Evolutionary conservation across 75 land plant species (phyloP).

Genomic region (Picea glauca): DNA sequence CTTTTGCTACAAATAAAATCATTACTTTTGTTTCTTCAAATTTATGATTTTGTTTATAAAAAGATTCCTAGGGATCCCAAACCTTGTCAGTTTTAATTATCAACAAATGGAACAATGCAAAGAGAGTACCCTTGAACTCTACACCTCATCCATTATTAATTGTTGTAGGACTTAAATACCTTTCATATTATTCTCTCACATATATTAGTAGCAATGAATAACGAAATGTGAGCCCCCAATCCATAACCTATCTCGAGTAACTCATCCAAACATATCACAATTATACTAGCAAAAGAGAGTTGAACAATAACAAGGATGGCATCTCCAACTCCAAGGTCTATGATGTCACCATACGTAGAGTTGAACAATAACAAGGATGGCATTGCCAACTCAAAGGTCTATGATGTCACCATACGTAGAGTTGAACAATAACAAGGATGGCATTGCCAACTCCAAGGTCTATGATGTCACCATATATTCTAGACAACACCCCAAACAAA

Average conservation of each 20-base stretch:
- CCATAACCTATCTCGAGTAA: slow-evolving; percentile 90
- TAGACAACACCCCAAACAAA: too few relatives aligned
- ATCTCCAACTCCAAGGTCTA: slow-evolving; percentile 79
- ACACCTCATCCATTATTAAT: slow-evolving; percentile 67
- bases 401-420: too few relatives aligned
- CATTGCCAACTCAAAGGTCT: too few relatives aligned
- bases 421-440: too few relatives aligned
- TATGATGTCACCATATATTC: slow-evolving; percentile 80
- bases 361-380: too few relatives aligned
- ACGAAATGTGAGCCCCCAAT: slow-evolving; percentile 78
- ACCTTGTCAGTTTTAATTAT: slow-evolving; percentile 62
- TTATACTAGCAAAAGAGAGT: slow-evolving; percentile 76
- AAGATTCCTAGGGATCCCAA: slow-evolving; percentile 56
- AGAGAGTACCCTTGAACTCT: slow-evolving; percentile 68
- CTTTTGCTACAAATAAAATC: too few relatives aligned
- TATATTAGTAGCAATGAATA: slow-evolving; percentile 88
- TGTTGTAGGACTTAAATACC: slow-evolving; percentile 64
- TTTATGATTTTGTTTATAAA: slow-evolving; percentile 52
- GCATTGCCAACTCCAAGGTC: too few relatives aligned
- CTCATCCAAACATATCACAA: slow-evolving; percentile 83
- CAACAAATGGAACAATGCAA: slow-evolving; percentile 55
- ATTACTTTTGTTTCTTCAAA: too few relatives aligned
- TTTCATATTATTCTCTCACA: slow-evolving; percentile 77
- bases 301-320: slow-evolving; percentile 83
- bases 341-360: too few relatives aligned